Evolutionary conservation across 2,329 filamentous ascomycete genomes (phyloP).

Genomic region (Xenosphaeropsis pyriputrescens): DNA sequence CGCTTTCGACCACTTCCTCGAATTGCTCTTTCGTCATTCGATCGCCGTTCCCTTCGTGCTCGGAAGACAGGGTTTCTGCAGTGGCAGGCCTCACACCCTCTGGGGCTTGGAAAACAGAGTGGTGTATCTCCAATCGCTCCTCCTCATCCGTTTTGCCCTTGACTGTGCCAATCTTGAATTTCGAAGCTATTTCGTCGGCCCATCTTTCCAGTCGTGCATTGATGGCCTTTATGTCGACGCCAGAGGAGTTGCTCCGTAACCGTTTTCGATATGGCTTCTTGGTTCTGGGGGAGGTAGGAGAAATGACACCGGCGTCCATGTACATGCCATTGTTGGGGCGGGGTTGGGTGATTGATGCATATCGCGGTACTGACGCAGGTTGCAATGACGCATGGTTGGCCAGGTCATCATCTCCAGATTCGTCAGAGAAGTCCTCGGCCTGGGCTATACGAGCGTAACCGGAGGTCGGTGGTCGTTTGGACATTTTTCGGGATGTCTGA

Average conservation of each 20-base stretch:
- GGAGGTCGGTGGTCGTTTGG: slow-evolving; percentile 47
- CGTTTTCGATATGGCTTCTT: slow-evolving; percentile 32
- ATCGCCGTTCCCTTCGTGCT: slow-evolving; percentile 36
- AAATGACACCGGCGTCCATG: slow-evolving; percentile 22
- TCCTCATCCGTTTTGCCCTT: slow-evolving; percentile 65
- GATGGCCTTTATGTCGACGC: slow-evolving; percentile 91
- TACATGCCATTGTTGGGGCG: slow-evolving; percentile 44
- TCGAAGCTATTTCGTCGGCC: slow-evolving; percentile 95
- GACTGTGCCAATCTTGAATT: slow-evolving; percentile 77
- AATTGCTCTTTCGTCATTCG: slow-evolving; percentile 70
- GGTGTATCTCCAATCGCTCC: slow-evolving; percentile 85
- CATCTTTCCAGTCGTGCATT: slow-evolving; percentile 89
- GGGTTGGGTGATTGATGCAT: slow-evolving; percentile 47
- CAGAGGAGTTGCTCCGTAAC: slow-evolving; percentile 59
- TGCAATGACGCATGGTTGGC: slow-evolving; percentile 38
- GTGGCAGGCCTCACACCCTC: slow-evolving; percentile 74
- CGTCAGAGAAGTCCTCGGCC: slow-evolving; percentile 61
- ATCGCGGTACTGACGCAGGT: slow-evolving; percentile 41
- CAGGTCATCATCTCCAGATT: slow-evolving; percentile 50
- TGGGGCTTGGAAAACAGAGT: slow-evolving; percentile 90
- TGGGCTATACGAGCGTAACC: slow-evolving; percentile 78
- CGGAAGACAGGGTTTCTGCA: slow-evolving; percentile 52
- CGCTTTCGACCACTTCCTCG: slow-evolving; percentile 77
- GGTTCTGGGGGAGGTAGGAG: slow-evolving; percentile 26
- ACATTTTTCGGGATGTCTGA: neutral